phyloP scores from a whole-genome alignment of 768 basidiomycete genomes.

The Galerina marginata region DNA sequence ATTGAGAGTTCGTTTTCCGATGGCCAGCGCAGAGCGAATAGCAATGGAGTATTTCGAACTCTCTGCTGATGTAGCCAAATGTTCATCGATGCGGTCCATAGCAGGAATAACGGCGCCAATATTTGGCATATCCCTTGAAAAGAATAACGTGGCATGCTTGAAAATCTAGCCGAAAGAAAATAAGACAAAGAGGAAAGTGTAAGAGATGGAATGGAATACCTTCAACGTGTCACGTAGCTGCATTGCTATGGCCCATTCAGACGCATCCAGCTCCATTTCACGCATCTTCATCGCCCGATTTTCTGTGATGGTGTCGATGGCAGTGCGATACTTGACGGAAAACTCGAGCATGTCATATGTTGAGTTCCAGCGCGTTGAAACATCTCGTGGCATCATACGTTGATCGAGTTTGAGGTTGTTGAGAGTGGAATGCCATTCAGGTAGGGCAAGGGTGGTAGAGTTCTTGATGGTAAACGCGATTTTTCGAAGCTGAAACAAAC shows the following conservation, averaged over 20 bases:
- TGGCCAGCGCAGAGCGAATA: background rate
- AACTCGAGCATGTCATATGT: conserved; percentile 39
- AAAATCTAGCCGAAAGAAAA: background rate
- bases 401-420: background rate
- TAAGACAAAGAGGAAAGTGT: background rate
- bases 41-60: too few species aligned
- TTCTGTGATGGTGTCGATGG: too few species aligned
- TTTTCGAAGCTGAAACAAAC: background rate
- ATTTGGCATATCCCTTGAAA: background rate
- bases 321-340: conserved; percentile 30
- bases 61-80: background rate
- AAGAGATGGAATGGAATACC: too few species aligned
- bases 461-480: background rate
- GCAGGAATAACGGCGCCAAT: background rate
- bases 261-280: too few species aligned
- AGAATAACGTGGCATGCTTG: conserved; percentile 4
- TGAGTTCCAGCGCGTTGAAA: conserved; percentile 42
- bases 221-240: too few species aligned
- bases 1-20: conserved; percentile 35
- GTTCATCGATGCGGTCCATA: background rate
- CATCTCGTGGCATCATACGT: conserved; percentile 39
- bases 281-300: too few species aligned
- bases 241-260: too few species aligned
- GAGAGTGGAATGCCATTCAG: too few species aligned
- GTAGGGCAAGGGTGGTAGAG: background rate